Conservation (phyloP, 176 grass and related monocot species). For the Tillandsia fasciculata region DNA sequence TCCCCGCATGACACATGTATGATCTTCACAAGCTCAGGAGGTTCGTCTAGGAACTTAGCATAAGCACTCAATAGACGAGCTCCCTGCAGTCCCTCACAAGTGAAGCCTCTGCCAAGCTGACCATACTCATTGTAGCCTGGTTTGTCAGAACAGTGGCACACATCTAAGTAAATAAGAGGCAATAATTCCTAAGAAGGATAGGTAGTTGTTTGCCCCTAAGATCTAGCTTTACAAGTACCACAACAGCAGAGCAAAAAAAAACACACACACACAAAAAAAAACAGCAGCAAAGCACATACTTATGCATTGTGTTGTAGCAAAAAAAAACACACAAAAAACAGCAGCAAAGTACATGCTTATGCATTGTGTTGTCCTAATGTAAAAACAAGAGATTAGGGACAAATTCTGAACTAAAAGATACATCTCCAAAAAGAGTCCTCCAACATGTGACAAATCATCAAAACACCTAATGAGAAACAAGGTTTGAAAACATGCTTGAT, state of each 20-base stretch:
- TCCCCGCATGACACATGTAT: constrained; percentile 78
- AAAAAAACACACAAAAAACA: background rate
- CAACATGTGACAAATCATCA: too few species aligned
- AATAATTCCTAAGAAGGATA: constrained; percentile 6
- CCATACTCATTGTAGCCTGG: constrained; percentile 99
- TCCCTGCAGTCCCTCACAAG: constrained; percentile 88
- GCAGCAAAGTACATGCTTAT: too few species aligned
- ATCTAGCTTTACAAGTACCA: background rate
- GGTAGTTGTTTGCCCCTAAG: background rate
- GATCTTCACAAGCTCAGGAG: constrained; percentile 84
- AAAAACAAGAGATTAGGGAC: too few species aligned
- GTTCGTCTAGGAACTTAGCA: constrained; percentile 87
- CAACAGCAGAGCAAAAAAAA: background rate
- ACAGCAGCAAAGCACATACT: background rate
- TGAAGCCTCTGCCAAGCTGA: constrained; percentile 95
- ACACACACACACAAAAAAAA: background rate
- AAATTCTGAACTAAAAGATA: too few species aligned
- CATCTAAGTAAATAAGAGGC: constrained; percentile 17
- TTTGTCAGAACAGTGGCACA: constrained; percentile 48
- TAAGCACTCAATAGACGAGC: constrained; percentile 72
- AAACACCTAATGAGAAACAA: too few species aligned
- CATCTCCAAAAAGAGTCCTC: too few species aligned
- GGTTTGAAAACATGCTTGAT: too few species aligned
- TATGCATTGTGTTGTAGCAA: too few species aligned
- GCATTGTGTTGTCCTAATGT: too few species aligned